These are phyloP conservation scores for Aspergillus proliferans DNA, from an alignment of 2,329 filamentous ascomycete species.

Conservation along the genomic window DNA sequence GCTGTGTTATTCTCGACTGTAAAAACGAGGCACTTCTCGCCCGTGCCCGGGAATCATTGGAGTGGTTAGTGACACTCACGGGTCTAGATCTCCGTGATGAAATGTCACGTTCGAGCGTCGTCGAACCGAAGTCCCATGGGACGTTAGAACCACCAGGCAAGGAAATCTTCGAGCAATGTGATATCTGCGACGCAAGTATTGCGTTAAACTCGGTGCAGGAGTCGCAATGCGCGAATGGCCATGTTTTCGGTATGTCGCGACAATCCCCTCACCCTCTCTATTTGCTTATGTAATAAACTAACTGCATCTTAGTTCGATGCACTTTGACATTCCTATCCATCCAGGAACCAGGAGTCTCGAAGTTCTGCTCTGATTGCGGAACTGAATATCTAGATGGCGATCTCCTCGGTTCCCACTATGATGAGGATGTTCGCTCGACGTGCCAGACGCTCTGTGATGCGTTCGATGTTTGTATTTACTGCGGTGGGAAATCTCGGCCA, in stretches of 20 bases:
- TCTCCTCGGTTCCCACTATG: slow-evolving; percentile 15
- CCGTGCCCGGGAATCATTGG: slow-evolving; percentile 20
- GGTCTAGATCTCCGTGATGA: slow-evolving; percentile 28
- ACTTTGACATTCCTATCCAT: slow-evolving; percentile 50
- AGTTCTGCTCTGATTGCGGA: slow-evolving; percentile 49
- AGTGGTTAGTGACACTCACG: slow-evolving; percentile 21
- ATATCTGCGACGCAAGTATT: slow-evolving; percentile 46
- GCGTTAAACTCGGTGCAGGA: slow-evolving; percentile 42
- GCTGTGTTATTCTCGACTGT: slow-evolving; percentile 28
- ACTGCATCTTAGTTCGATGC: slow-evolving; percentile 41
- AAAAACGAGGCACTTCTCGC: slow-evolving; percentile 16
- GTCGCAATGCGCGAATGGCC: slow-evolving; percentile 46
- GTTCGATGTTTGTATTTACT: slow-evolving; percentile 32
- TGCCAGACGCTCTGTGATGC: slow-evolving; percentile 22
- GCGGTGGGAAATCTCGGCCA: slow-evolving; percentile 28
- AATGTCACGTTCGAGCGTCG: slow-evolving; percentile 11
- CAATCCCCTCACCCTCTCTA: background rate
- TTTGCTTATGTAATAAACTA: background rate
- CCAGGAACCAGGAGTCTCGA: slow-evolving; percentile 49
- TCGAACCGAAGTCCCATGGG: slow-evolving; percentile 19
- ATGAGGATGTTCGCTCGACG: slow-evolving; percentile 11
- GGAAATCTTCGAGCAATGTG: slow-evolving; percentile 43
- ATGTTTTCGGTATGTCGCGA: slow-evolving; percentile 41
- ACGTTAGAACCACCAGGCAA: slow-evolving; percentile 16
- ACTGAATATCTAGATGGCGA: slow-evolving; percentile 46